phyloP scores from a whole-genome alignment of 805 yeast genomes.

The Starmerella sp. region DNA sequence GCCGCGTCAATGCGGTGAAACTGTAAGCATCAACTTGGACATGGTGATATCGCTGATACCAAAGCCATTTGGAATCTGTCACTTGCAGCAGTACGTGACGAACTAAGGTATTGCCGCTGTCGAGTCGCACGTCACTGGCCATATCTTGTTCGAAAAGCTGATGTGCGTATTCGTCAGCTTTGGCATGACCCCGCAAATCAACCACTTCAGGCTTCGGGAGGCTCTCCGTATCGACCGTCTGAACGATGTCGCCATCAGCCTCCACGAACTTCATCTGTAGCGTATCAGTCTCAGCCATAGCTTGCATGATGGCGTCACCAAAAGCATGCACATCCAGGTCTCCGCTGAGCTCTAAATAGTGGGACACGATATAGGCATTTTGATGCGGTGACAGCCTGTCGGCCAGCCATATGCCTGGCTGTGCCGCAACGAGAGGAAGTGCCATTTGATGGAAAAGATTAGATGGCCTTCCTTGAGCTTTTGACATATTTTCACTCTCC shows the following conservation, averaged over 20 bases:
- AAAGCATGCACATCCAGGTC: not conserved
- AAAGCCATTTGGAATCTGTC: not conserved
- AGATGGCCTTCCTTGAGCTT: not conserved
- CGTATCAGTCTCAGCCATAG: constrained; percentile 12
- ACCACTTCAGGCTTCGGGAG: constrained; percentile 4
- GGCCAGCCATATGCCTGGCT: constrained; percentile 16
- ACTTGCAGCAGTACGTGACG: constrained; percentile 6
- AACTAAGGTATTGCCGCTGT: not conserved
- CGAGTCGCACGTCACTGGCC: constrained; percentile 1
- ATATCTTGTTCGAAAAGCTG: constrained; percentile 4
- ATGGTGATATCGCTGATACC: constrained; percentile 18
- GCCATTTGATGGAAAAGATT: constrained; percentile 1
- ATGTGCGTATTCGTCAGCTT: not conserved
- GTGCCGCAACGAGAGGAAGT: constrained; percentile 15
- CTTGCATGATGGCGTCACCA: constrained; percentile 6
- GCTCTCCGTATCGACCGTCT: not conserved
- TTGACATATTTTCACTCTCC: not conserved
- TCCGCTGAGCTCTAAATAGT: constrained; percentile 10
- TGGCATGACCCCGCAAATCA: constrained; percentile 1
- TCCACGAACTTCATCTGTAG: constrained; percentile 8
- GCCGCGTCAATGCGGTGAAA: constrained; percentile 14
- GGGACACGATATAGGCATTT: constrained; percentile 12
- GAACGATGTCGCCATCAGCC: constrained; percentile 7
- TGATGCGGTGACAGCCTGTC: constrained; percentile 11
- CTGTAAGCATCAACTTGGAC: constrained; percentile 16